Conservation (phyloP, 768 basidiomycete species). For the Amanita rubescens region DNA sequence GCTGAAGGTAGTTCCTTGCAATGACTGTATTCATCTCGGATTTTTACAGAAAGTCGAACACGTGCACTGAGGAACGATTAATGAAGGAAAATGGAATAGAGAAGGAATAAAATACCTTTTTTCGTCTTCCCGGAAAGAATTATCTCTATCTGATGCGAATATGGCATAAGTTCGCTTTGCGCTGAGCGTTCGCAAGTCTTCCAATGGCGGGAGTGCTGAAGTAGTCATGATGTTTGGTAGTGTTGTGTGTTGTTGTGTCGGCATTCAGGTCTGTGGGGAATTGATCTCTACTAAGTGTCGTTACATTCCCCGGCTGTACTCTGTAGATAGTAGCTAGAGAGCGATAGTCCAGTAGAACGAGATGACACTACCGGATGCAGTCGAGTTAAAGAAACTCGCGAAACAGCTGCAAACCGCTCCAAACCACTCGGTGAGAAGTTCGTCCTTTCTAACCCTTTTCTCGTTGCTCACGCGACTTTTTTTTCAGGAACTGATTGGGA, state of each 20-base stretch:
- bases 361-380: constrained; percentile 35
- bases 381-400: constrained; percentile 73
- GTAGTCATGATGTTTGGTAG: constrained; percentile 30
- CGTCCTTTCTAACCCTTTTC: constrained; percentile 28
- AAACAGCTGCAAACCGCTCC: constrained; percentile 68
- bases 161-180: constrained; percentile 69
- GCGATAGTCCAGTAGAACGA: constrained; percentile 17
- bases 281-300: too few species aligned
- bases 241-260: constrained; percentile 12
- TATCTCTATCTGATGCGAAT: constrained; percentile 60
- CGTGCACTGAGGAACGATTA: constrained; percentile 45
- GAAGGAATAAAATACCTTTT: constrained; percentile 41
- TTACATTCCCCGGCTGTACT: constrained; percentile 21
- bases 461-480: constrained; percentile 22
- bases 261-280: too few species aligned
- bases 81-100: not conserved
- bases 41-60: constrained; percentile 73
- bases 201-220: constrained; percentile 55
- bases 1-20: constrained; percentile 79
- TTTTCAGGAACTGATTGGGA: constrained; percentile 52
- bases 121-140: constrained; percentile 57
- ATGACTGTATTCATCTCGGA: constrained; percentile 84
- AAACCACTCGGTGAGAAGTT: constrained; percentile 45
- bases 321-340: constrained; percentile 28
- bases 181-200: constrained; percentile 51